Evolutionary conservation across 768 basidiomycete species (phyloP).

Genomic region (Lepiota venenata): DNA sequence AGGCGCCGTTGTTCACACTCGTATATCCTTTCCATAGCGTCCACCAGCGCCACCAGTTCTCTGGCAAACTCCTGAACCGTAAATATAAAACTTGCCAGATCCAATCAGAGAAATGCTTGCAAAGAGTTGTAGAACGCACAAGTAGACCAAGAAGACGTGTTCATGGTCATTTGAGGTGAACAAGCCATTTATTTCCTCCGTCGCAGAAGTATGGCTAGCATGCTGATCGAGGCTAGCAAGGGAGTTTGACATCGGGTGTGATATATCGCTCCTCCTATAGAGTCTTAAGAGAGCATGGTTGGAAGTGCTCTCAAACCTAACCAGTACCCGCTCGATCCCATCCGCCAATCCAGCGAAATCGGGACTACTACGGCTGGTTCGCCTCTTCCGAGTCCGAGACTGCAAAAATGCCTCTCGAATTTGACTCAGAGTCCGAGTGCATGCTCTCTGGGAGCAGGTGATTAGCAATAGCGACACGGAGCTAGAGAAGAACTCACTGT

Average conservation of each 20-base stretch:
- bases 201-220: conserved; percentile 3
- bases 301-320: conserved; percentile 76
- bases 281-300: conserved; percentile 80
- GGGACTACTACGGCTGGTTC: conserved; percentile 38
- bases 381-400: conserved; percentile 27
- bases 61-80: conserved; percentile 91
- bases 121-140: conserved; percentile 48
- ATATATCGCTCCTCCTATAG: conserved; percentile 53
- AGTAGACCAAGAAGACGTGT: conserved; percentile 85
- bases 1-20: conserved; percentile 53
- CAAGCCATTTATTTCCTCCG: conserved; percentile 28
- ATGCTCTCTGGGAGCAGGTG: conserved; percentile 44
- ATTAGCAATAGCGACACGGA: background rate
- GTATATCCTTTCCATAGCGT: conserved; percentile 81
- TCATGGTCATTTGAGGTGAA: conserved; percentile 62
- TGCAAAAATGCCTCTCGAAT: conserved; percentile 64
- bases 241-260: conserved; percentile 18
- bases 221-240: conserved; percentile 15
- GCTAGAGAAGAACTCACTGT: conserved; percentile 44
- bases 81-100: conserved; percentile 71
- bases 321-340: conserved; percentile 64
- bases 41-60: conserved; percentile 78
- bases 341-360: conserved; percentile 67
- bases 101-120: conserved; percentile 2
- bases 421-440: conserved; percentile 55